Conservation (phyloP, 2,329 filamentous ascomycete genomes). For the Aspergillus caelatus region DNA sequence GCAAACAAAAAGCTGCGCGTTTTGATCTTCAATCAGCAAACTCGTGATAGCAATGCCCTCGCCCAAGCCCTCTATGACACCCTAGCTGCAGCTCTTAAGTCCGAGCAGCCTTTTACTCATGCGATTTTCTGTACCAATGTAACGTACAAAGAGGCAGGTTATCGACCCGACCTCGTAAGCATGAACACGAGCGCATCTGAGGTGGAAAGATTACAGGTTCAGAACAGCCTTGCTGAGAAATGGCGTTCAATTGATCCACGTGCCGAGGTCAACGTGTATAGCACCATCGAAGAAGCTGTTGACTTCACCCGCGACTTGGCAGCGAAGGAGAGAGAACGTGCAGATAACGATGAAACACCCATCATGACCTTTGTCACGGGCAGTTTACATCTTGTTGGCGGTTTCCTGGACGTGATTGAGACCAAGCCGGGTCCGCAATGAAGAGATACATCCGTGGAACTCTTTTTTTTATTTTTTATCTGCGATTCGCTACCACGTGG, state of each 20-base stretch:
- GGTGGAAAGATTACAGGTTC: constrained; percentile 64
- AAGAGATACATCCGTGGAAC: background rate
- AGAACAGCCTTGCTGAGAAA: constrained; percentile 64
- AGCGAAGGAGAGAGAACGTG: constrained; percentile 32
- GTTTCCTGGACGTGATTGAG: constrained; percentile 73
- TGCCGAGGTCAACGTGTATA: constrained; percentile 58
- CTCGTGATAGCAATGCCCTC: constrained; percentile 71
- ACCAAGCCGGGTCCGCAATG: constrained; percentile 33
- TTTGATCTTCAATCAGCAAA: constrained; percentile 92
- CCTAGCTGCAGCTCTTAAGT: constrained; percentile 47
- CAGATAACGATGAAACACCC: constrained; percentile 41
- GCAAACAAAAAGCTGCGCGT: constrained; percentile 53
- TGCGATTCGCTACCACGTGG: background rate
- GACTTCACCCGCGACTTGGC: constrained; percentile 55
- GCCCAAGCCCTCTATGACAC: constrained; percentile 65
- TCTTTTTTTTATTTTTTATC: background rate
- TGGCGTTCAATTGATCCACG: constrained; percentile 61
- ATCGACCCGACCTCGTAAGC: constrained; percentile 64
- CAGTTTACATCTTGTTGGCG: constrained; percentile 82
- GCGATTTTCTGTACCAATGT: constrained; percentile 83
- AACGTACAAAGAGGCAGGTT: constrained; percentile 64
- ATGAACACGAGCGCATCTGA: constrained; percentile 63
- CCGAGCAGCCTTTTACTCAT: constrained; percentile 62
- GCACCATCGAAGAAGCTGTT: constrained; percentile 72
- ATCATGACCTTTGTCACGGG: constrained; percentile 75